Evolutionary conservation across 148 eudicot genomes (phyloP).

Genomic region (Persicaria maculosa): DNA sequence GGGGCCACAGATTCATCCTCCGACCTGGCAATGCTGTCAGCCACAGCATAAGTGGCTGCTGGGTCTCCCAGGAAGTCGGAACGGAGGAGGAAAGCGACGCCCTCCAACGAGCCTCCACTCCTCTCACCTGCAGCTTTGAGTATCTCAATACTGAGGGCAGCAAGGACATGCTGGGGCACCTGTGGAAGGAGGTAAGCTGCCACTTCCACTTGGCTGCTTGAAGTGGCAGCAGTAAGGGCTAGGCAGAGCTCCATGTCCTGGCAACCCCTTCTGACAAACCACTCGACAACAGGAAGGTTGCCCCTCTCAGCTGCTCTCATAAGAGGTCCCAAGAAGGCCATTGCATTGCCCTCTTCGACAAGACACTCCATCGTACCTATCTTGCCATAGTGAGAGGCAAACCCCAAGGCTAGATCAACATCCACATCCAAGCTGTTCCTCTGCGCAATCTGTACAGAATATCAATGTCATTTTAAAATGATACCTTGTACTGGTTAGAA

Average conservation of each 20-base stretch:
- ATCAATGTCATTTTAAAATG: background rate
- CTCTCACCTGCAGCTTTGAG: constrained; percentile 98
- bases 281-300: constrained; percentile 72
- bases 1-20: constrained; percentile 74
- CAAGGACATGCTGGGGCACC: constrained; percentile 89
- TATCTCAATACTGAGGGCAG: constrained; percentile 90
- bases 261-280: constrained; percentile 92
- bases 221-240: constrained; percentile 96
- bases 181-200: constrained; percentile 90
- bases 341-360: constrained; percentile 93
- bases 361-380: constrained; percentile 91
- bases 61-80: constrained; percentile 83
- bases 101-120: constrained; percentile 78
- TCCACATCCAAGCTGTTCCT: constrained; percentile 94
- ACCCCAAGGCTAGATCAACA: constrained; percentile 91
- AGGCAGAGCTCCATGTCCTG: constrained; percentile 98
- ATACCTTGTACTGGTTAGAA: background rate
- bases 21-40: constrained; percentile 69
- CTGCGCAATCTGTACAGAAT: constrained; percentile 68
- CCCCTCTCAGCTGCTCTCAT: constrained; percentile 98
- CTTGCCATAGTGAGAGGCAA: constrained; percentile 90
- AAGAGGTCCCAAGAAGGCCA: constrained; percentile 91
- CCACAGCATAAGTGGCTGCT: constrained; percentile 72
- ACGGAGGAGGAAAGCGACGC: constrained; percentile 85
- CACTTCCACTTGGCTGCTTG: constrained; percentile 75